Evolutionary conservation across 257 asterid species (phyloP), one percentile per base, ranked within the genome.

Genomic region (Petrea volubilis): DNA sequence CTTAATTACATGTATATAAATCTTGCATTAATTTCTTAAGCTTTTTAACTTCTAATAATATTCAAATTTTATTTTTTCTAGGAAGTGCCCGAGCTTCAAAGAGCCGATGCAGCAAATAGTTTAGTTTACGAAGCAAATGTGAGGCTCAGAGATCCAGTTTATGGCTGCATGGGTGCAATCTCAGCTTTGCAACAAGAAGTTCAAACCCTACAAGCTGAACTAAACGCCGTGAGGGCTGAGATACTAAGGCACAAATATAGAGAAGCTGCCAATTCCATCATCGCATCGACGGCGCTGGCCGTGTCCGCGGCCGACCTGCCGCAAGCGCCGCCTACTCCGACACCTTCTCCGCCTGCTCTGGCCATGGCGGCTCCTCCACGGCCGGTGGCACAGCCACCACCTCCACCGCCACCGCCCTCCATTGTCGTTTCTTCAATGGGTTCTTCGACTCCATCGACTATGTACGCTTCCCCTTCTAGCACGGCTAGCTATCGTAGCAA

Each of bases 111-210:
- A 0, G 93, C 98, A 13, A 93, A 93, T 67, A 90, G 98, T 61
- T 86, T 93, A 74, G 96, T 93, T 0, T 93, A 90, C 59, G 98
- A 93, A 75, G 98, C 98, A 17, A 93, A 93, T 38, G 95, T 90
- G 65, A 78, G 98, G 81, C 85, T 93, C 6, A 73, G 96, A 21
- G 97, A 93, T 80, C 98, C 98, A 0, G 91, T 93, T 0, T 93
- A 93, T 14, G 98, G 98, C 36, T 90, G 97, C 95, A 93, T 90
- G 98, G 98, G 97, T 27, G 98, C 95, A 9, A 88, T 93, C 15
- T 93, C 96, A 0, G 80, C 96, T 18, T 75, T 93, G 61, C 98
- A 90, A 56, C 98, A 88, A 43, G 92, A 93, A 67, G 76, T 90
- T 55, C 97, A 93, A 60, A 29, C 82, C 34, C 71, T 93, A 15